These are phyloP conservation scores for Haplographium delicatum DNA, from an alignment of 495 filamentous ascomycete species.

Conservation along the genomic window DNA sequence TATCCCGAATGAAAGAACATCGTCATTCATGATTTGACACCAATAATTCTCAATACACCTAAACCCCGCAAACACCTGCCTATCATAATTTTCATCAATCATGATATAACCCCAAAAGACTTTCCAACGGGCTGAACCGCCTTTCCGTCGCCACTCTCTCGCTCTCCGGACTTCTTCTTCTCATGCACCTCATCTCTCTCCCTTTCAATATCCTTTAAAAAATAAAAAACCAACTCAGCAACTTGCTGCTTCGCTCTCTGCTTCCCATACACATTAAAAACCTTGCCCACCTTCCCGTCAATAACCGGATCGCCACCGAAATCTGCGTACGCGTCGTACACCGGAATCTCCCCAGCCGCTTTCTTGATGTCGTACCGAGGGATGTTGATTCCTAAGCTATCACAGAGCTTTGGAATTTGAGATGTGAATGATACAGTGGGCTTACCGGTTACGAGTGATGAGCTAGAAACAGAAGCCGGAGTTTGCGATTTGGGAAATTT, in stretches of 20 bases:
- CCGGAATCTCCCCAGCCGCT: constrained; percentile 3
- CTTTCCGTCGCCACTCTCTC: too few relatives aligned
- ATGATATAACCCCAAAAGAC: too few relatives aligned
- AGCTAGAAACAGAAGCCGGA: not conserved
- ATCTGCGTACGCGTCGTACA: constrained; percentile 26
- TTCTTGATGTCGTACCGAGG: constrained; percentile 15
- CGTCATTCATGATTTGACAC: too few relatives aligned
- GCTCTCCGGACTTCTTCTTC: too few relatives aligned
- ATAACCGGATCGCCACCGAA: constrained; percentile 28
- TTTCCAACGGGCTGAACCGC: too few relatives aligned
- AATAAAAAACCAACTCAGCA: constrained; percentile 30
- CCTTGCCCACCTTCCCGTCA: constrained; percentile 32
- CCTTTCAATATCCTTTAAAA: constrained; percentile 29
- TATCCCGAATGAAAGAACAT: too few relatives aligned
- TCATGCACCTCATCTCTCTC: constrained; percentile 8
- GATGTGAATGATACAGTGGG: not conserved
- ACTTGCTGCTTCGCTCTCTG: constrained; percentile 42
- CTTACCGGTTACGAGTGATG: not conserved
- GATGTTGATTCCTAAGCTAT: constrained; percentile 9
- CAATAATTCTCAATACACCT: too few relatives aligned
- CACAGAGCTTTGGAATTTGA: constrained; percentile 17
- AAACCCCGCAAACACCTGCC: too few relatives aligned
- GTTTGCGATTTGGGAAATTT: constrained; percentile 14
- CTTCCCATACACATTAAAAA: constrained; percentile 38
- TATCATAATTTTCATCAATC: too few relatives aligned